A percentile compares a stretch with the other conserved stretches of the same genome.
These are phyloP conservation scores for Aspergillus leporis DNA, from an alignment of 495 filamentous ascomycete genomes.

Conservation along the genomic window DNA sequence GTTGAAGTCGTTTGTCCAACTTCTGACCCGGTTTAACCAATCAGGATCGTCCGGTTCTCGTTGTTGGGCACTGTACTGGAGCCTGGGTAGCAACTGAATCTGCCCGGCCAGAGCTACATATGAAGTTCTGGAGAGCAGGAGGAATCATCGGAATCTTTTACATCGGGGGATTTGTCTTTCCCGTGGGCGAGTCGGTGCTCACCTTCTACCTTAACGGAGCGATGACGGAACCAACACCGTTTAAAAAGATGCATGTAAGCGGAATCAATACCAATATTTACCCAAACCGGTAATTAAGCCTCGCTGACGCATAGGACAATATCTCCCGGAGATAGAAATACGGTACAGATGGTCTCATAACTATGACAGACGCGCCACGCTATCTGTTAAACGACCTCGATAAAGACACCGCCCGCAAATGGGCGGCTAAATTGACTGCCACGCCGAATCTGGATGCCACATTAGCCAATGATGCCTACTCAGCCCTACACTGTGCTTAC, in stretches of 20 bases:
- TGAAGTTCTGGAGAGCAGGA: constrained; percentile 25
- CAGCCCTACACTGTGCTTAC: constrained; percentile 35
- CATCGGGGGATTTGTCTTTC: constrained; percentile 32
- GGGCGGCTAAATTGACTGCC: constrained; percentile 35
- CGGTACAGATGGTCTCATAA: constrained; percentile 22
- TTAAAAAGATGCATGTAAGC: constrained; percentile 29
- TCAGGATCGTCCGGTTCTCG: constrained; percentile 27
- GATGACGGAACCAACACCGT: constrained; percentile 24
- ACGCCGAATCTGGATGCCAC: constrained; percentile 24
- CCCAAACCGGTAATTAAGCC: no score
- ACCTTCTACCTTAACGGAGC: constrained; percentile 29
- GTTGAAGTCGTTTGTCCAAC: constrained; percentile 18
- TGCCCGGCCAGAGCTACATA: constrained; percentile 27
- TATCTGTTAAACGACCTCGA: constrained; percentile 33
- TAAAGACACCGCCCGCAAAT: constrained; percentile 17
- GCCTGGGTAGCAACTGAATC: constrained; percentile 38
- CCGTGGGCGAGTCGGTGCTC: constrained; percentile 29
- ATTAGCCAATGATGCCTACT: constrained; percentile 36
- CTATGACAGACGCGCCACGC: constrained; percentile 15
- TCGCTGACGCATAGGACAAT: no score
- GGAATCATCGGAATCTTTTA: constrained; percentile 39
- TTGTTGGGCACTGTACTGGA: constrained; percentile 34
- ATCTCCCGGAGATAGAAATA: constrained; percentile 20
- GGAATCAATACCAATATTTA: neutral
- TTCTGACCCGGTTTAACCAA: constrained; percentile 25